Percentiles rank a stretch among this genome's conserved stretches.
Conservation (phyloP, 1,139 yeast genomes). For the Eremothecium coryli region DNA sequence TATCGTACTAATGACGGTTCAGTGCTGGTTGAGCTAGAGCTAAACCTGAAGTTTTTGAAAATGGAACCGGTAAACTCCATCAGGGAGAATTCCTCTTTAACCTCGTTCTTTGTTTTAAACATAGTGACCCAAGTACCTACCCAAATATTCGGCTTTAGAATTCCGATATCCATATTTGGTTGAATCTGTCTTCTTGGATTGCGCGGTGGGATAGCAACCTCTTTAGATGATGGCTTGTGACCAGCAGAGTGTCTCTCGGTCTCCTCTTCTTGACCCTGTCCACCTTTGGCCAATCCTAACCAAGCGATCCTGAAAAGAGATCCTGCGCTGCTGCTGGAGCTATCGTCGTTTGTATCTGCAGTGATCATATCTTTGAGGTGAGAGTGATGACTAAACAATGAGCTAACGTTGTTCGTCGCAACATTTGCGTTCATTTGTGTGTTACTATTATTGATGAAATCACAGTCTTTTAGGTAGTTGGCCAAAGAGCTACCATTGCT, state of each 20-base stretch:
- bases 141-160: constrained; percentile 44
- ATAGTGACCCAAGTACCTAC: constrained; percentile 50
- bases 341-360: constrained; percentile 6
- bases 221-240: neutral
- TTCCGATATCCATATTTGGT: constrained; percentile 17
- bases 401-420: neutral
- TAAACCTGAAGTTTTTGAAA: constrained; percentile 24
- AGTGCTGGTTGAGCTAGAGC: constrained; percentile 12
- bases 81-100: constrained; percentile 29
- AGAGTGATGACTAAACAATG: neutral
- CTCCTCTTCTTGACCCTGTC: constrained; percentile 7
- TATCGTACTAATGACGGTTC: neutral
- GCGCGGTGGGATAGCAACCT: no score
- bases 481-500: constrained; percentile 23
- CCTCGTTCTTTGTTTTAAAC: constrained; percentile 43
- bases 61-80: constrained; percentile 31
- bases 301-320: constrained; percentile 27
- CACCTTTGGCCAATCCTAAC: constrained; percentile 23
- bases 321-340: constrained; percentile 3
- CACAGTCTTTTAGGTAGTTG: constrained; percentile 2
- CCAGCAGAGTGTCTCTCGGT: constrained; percentile 6
- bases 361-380: neutral
- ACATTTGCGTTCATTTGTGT: neutral
- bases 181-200: constrained; percentile 11
- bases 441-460: neutral